These are phyloP conservation scores for Spathaspora passalidarum DNA, from an alignment of 805 yeast genomes.

Conservation along the genomic window DNA sequence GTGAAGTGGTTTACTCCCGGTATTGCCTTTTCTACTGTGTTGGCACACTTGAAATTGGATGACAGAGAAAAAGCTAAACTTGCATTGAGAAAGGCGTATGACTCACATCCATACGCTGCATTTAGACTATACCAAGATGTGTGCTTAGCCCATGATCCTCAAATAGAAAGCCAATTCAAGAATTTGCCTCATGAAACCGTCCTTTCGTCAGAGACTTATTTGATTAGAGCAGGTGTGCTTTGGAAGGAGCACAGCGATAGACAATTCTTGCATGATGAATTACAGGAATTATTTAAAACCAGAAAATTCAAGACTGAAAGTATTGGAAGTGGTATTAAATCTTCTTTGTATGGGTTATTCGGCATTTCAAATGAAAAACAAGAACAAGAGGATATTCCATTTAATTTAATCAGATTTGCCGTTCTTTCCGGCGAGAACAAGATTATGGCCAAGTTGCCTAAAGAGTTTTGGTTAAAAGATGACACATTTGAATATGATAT, in stretches of 20 bases:
- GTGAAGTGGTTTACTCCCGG: slow-evolving; percentile 72
- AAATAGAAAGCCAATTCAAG: slow-evolving; percentile 19
- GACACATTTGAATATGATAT: slow-evolving; percentile 71
- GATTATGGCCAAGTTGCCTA: slow-evolving; percentile 68
- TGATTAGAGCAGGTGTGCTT: slow-evolving; percentile 50
- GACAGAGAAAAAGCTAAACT: slow-evolving; percentile 43
- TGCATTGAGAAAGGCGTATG: slow-evolving; percentile 49
- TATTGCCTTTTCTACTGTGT: slow-evolving; percentile 59
- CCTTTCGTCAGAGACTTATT: slow-evolving; percentile 54
- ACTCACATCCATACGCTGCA: slow-evolving; percentile 57
- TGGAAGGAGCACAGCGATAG: slow-evolving; percentile 52
- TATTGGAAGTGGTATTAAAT: slow-evolving; percentile 1
- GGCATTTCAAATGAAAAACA: slow-evolving; percentile 4
- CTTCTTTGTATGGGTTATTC: slow-evolving; percentile 7
- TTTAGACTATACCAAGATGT: slow-evolving; percentile 45
- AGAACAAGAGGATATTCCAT: slow-evolving; percentile 42
- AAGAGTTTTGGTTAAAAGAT: slow-evolving; percentile 54
- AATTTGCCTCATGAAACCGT: slow-evolving; percentile 26
- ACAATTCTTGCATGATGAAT: slow-evolving; percentile 45
- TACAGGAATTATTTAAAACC: slow-evolving; percentile 22
- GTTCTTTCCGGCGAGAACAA: slow-evolving; percentile 68
- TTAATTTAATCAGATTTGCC: slow-evolving; percentile 63
- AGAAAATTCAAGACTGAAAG: slow-evolving; percentile 2
- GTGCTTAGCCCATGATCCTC: slow-evolving; percentile 25
- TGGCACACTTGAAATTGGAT: slow-evolving; percentile 53